Evolutionary conservation across 768 basidiomycete species (phyloP).

Genomic region (Pisolithus albus): DNA sequence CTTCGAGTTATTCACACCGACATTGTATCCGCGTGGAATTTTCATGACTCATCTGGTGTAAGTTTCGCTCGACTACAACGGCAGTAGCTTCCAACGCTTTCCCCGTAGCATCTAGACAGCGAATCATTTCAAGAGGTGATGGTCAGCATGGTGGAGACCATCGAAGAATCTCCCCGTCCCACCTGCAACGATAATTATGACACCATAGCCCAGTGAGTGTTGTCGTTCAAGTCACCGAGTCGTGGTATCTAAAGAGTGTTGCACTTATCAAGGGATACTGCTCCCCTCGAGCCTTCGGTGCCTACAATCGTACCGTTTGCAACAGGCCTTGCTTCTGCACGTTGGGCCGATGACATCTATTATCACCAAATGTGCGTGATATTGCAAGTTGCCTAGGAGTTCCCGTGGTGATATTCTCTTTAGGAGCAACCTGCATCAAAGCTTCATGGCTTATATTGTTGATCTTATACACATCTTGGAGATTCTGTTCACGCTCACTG

Average conservation of each 20-base stretch:
- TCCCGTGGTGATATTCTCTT: not conserved
- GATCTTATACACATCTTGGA: not conserved
- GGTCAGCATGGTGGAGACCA: not conserved
- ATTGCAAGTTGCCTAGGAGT: not conserved
- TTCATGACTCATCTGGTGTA: slow-evolving; percentile 6
- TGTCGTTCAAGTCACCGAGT: not conserved
- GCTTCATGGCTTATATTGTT: not conserved
- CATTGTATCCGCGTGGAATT: slow-evolving; percentile 16
- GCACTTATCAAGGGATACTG: not conserved
- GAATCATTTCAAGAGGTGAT: not conserved
- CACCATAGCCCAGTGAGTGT: not conserved
- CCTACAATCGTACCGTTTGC: not conserved
- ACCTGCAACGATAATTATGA: not conserved
- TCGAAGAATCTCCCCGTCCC: not conserved
- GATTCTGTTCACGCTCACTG: not conserved
- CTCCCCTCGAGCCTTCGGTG: not conserved
- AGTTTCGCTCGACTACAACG: not conserved
- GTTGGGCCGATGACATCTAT: slow-evolving; percentile 1
- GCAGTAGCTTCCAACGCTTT: not conserved
- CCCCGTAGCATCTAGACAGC: not conserved
- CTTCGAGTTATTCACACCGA: slow-evolving; percentile 14
- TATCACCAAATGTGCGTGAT: slow-evolving; percentile 2
- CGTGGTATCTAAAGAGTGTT: not conserved
- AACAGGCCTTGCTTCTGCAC: not conserved
- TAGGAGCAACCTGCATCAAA: not conserved